These are phyloP conservation scores for Stentor coeruleus DNA, from an alignment of 73 alveolate species.

Conservation along the genomic window DNA sequence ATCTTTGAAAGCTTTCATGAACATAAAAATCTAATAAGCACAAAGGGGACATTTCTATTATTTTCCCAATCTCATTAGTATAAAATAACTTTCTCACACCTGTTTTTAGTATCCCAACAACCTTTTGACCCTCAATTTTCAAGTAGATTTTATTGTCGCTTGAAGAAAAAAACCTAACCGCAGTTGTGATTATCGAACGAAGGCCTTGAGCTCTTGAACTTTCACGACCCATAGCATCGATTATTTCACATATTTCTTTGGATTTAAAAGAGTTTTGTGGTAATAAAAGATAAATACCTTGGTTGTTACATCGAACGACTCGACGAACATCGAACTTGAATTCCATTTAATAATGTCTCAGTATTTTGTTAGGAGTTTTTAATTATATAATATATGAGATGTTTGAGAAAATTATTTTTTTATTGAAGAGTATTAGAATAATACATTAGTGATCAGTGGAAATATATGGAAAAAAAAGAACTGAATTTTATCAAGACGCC, in stretches of 20 bases:
- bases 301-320: not conserved
- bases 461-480: no score
- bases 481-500: no score
- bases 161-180: constrained; percentile 48
- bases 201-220: constrained; percentile 65
- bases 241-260: constrained; percentile 45
- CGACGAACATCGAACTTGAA: not conserved
- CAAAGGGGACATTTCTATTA: constrained; percentile 68
- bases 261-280: not conserved
- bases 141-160: constrained; percentile 56
- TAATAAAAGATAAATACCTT: not conserved
- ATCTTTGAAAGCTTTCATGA: constrained; percentile 74
- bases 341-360: constrained; percentile 9
- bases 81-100: constrained; percentile 73
- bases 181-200: constrained; percentile 59
- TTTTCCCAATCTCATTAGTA: constrained; percentile 59
- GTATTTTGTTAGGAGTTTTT: no score
- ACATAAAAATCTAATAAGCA: constrained; percentile 88
- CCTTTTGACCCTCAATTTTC: constrained; percentile 62
- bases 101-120: constrained; percentile 71
- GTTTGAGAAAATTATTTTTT: no score
- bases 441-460: no score
- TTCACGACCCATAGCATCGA: constrained; percentile 75
- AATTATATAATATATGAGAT: no score
- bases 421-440: no score